Conservation (phyloP, 441 rosid genomes). For the Populus trichocarpa region DNA sequence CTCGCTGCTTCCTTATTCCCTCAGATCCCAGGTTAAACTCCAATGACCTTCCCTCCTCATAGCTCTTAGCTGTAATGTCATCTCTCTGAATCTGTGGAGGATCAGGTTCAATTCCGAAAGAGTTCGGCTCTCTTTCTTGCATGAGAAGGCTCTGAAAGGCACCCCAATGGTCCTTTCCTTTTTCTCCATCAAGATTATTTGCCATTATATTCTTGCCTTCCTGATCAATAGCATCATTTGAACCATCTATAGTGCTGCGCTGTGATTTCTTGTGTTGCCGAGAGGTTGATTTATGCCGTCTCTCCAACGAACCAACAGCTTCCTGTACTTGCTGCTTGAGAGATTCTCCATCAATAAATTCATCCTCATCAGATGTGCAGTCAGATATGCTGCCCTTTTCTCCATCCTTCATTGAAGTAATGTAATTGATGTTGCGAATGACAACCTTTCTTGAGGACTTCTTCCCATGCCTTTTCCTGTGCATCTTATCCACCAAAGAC, state of each 20-base stretch:
- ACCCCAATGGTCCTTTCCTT: slow-evolving; percentile 64
- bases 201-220: slow-evolving; percentile 16
- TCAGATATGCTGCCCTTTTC: slow-evolving; percentile 47
- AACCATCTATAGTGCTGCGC: slow-evolving; percentile 21
- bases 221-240: slow-evolving; percentile 25
- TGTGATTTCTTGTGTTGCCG: slow-evolving; percentile 50
- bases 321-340: slow-evolving; percentile 78
- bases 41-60: slow-evolving; percentile 29
- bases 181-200: slow-evolving; percentile 33
- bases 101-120: slow-evolving; percentile 29
- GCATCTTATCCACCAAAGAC: slow-evolving; percentile 25
- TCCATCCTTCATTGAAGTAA: slow-evolving; percentile 75
- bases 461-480: slow-evolving; percentile 56
- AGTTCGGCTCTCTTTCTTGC: slow-evolving; percentile 49
- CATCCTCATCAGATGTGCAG: slow-evolving; percentile 59
- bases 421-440: slow-evolving; percentile 90
- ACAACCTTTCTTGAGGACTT: slow-evolving; percentile 87
- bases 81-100: slow-evolving; percentile 35
- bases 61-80: slow-evolving; percentile 24
- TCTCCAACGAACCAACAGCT: slow-evolving; percentile 75
- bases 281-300: slow-evolving; percentile 53
- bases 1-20: slow-evolving; percentile 39
- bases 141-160: slow-evolving; percentile 81
- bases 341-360: slow-evolving; percentile 53
- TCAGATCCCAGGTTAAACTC: slow-evolving; percentile 34